Conservation (phyloP, 2,329 filamentous ascomycete species). For the Botrytis fabae region DNA sequence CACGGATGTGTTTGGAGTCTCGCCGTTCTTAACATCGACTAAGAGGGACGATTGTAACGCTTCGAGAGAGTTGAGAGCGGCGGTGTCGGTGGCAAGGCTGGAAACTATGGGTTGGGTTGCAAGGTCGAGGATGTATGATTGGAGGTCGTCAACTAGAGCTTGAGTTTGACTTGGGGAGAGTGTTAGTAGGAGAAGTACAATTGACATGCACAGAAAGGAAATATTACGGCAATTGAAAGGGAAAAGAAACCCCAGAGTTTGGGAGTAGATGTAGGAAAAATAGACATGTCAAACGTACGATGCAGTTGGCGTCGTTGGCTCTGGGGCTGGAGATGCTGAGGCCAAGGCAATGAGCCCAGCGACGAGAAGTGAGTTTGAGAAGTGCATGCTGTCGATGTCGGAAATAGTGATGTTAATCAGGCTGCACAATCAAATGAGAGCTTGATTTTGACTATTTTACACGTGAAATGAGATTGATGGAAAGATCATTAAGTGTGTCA, state of each 20-base stretch:
- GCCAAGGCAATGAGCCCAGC: constrained; percentile 20
- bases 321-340: constrained; percentile 21
- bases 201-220: neutral
- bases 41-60: constrained; percentile 10
- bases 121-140: constrained; percentile 17
- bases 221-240: neutral
- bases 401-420: neutral
- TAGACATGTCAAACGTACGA: constrained; percentile 16
- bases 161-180: constrained; percentile 18
- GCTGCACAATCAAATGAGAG: neutral
- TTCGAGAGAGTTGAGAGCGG: constrained; percentile 19
- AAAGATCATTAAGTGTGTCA: neutral
- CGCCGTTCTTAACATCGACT: constrained; percentile 2
- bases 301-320: constrained; percentile 9
- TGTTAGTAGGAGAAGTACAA: neutral
- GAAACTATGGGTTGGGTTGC: constrained; percentile 23
- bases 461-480: neutral
- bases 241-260: neutral
- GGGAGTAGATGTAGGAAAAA: neutral
- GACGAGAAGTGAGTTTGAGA: constrained; percentile 6
- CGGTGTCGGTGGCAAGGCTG: constrained; percentile 20
- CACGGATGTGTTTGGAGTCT: constrained; percentile 8
- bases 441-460: neutral
- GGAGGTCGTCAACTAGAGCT: constrained; percentile 16
- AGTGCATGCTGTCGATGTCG: constrained; percentile 8